Evolutionary conservation across 129 eudicot species (phyloP).

Genomic region (Artemisia argyi): DNA sequence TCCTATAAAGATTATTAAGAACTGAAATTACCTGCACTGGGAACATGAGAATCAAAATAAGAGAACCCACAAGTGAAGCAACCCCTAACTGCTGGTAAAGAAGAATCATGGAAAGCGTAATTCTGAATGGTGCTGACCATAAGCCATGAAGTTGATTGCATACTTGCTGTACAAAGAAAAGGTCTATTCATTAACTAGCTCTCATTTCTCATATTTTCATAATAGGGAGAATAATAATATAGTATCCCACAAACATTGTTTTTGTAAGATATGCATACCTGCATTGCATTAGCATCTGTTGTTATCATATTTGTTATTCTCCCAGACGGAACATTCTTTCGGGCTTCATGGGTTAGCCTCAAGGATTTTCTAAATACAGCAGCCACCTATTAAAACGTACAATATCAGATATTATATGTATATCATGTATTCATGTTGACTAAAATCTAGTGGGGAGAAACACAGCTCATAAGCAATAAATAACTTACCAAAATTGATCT

Average conservation of each 20-base stretch:
- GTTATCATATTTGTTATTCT: conserved; percentile 91
- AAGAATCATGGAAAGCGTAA: conserved; percentile 71
- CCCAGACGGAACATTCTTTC: conserved; percentile 72
- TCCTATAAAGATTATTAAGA: background rate
- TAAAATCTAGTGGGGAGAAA: background rate
- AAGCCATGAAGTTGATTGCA: conserved; percentile 86
- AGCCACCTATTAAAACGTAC: conserved; percentile 56
- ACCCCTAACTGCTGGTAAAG: conserved; percentile 86
- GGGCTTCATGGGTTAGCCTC: conserved; percentile 83
- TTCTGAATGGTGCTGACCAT: conserved; percentile 98
- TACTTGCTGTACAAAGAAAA: conserved; percentile 66
- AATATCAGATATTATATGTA: background rate
- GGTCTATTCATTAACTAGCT: background rate
- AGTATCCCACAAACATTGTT: background rate
- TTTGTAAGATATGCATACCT: conserved; percentile 45
- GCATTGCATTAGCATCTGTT: conserved; percentile 92
- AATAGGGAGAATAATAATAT: background rate
- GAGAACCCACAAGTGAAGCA: conserved; percentile 80
- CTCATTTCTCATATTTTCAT: background rate
- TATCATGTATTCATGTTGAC: background rate
- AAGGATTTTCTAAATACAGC: conserved; percentile 84
- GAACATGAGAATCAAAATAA: conserved; percentile 69
- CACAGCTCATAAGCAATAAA: background rate
- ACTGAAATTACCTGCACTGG: conserved; percentile 75
- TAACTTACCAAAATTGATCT: conserved; percentile 76